Conservation (phyloP, 169 alveolate genomes). For the Cryptosporidium ubiquitum region DNA sequence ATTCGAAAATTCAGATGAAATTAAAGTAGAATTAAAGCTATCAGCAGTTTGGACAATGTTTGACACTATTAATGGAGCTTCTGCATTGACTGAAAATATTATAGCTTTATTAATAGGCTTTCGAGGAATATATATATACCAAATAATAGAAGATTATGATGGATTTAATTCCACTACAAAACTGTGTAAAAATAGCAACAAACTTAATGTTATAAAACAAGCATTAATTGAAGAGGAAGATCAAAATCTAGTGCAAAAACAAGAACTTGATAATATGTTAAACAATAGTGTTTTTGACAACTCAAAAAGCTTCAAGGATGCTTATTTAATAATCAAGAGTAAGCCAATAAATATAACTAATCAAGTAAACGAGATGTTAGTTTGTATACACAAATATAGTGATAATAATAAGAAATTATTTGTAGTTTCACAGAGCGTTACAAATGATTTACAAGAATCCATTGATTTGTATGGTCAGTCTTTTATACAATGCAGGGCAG, state of each 20-base stretch:
- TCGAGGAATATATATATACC: conserved; percentile 33
- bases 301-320: not conserved
- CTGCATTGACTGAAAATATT: conserved; percentile 16
- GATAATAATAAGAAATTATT: conserved; percentile 2
- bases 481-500: not conserved
- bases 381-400: conserved; percentile 24
- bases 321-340: not conserved
- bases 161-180: conserved; percentile 3
- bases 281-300: not conserved
- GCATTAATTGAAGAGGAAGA: not conserved
- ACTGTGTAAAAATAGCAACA: not conserved
- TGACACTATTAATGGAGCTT: conserved; percentile 17
- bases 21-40: conserved; percentile 3
- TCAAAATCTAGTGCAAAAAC: not conserved
- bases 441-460: conserved; percentile 18
- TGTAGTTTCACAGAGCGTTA: conserved; percentile 25
- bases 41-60: conserved; percentile 15
- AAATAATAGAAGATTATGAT: conserved; percentile 19
- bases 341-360: not conserved
- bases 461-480: conserved; percentile 19
- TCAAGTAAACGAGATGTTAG: conserved; percentile 16
- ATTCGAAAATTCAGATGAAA: conserved; percentile 5
- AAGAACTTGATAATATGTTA: not conserved
- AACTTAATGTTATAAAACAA: not conserved
- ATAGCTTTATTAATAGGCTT: conserved; percentile 11